Base-by-base conservation (phyloP, 176 grass and related monocot species). In the Poa annua region DNA sequence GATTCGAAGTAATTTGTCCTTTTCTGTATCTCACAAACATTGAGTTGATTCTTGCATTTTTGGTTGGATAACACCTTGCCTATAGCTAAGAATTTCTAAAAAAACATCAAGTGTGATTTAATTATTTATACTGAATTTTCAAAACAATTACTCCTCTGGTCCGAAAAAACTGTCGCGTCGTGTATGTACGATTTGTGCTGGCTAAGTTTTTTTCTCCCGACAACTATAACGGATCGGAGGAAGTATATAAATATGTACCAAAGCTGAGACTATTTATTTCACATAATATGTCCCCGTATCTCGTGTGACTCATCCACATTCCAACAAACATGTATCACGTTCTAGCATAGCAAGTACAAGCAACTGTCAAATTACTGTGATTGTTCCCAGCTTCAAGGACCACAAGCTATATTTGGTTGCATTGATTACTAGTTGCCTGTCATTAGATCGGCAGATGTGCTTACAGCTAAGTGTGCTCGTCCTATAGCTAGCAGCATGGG, bases 381-480 rank as follows among this genome's bases (percentile, higher is more conserved):
- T 87, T 39, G 66, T 78, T 62, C 66, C 22, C 1, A 44, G 35
- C 45, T 52, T 52, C 22, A 29, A 75, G 79, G 83, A 82, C 79
- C 83, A 86, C 59, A 79, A 55, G 26, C 84, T 45, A 76, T 32
- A 47, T 35, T 88, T 74, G 79, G 39, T 71, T 88, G 74, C 88
- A 90, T 75, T 93, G 77, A 78, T 76, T 85, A 71, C 14, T 74
- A 77, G 74, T 90, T 83, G 59, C 61, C 53, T 90, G 80, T 63
- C 48, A 59, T 68, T 81, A 72, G 61, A 57, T 78, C 72, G 55
- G 64, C 19, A 39, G 78, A 59, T 33, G 11, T 73, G 52, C 36
- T 76, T 66, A 88, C 88, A 88, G 69, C 25, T 90, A 90, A 86
- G 72, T 36, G 59, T 90, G 82, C 11, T 80, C 88, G 88, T 80